A percentile compares a stretch with the other conserved stretches of the same genome.
phyloP scores from a whole-genome alignment of 2,329 filamentous ascomycete genomes.

The Fusarium redolens region DNA sequence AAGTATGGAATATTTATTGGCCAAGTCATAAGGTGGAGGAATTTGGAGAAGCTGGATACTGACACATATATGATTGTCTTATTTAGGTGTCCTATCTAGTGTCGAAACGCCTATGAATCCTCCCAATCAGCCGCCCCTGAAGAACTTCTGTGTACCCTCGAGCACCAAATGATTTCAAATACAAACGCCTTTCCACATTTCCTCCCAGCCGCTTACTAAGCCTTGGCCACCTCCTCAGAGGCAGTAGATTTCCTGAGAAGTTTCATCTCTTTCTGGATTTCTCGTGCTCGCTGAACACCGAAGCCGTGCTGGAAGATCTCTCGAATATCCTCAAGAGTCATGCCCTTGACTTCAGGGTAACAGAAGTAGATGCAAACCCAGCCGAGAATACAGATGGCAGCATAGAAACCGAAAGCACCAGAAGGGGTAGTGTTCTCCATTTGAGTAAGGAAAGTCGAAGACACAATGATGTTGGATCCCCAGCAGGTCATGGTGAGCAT shows the following conservation, averaged over 20 bases:
- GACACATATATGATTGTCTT: background rate
- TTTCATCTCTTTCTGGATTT: slow-evolving; percentile 52
- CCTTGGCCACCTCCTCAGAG: slow-evolving; percentile 14
- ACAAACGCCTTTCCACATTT: background rate
- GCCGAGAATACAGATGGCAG: slow-evolving; percentile 60
- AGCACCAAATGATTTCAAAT: background rate
- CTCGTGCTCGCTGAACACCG: slow-evolving; percentile 55
- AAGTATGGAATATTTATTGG: background rate
- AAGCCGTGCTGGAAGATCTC: slow-evolving; percentile 62
- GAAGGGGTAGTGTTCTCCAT: slow-evolving; percentile 62
- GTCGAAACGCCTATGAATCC: background rate
- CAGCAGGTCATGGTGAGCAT: slow-evolving; percentile 59
- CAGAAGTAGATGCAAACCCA: slow-evolving; percentile 57
- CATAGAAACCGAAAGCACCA: slow-evolving; percentile 64
- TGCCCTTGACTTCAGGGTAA: slow-evolving; percentile 66
- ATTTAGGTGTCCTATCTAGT: background rate
- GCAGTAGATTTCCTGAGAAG: background rate
- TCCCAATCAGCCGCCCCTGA: background rate
- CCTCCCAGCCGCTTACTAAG: background rate
- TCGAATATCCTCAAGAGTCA: slow-evolving; percentile 65
- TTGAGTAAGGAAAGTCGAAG: slow-evolving; percentile 59
- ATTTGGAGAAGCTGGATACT: background rate
- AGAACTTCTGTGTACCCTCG: background rate
- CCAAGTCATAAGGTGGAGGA: background rate
- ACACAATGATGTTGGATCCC: slow-evolving; percentile 61